Evolutionary conservation across 2,329 filamentous ascomycete species (phyloP).

Genomic region (Xylariaceae sp.): DNA sequence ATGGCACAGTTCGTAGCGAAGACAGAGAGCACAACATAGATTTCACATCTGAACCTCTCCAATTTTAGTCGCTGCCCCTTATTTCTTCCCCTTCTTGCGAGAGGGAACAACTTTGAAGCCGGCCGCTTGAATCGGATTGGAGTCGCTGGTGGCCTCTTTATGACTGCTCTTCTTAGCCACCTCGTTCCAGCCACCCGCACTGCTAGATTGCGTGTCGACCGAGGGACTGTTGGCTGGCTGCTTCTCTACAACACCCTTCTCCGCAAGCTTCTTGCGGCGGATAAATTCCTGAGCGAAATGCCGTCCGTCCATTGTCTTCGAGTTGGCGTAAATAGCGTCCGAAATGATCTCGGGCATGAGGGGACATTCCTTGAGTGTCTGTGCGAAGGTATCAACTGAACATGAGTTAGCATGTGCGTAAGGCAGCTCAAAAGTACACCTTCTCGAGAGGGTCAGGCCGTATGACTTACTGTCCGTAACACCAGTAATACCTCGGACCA

Average conservation of each 20-base stretch:
- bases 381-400: constrained; percentile 80
- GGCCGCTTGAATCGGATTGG: constrained; percentile 56
- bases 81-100: constrained; percentile 91
- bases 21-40: background rate
- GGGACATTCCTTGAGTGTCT: constrained; percentile 76
- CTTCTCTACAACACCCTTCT: constrained; percentile 87
- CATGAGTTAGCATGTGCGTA: constrained; percentile 1
- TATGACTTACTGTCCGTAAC: constrained; percentile 58
- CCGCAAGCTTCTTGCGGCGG: constrained; percentile 88
- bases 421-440: too few relatives aligned
- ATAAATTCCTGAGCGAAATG: constrained; percentile 96
- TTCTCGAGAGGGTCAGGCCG: too few relatives aligned
- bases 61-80: background rate
- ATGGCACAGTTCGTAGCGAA: too few relatives aligned
- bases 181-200: constrained; percentile 82
- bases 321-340: constrained; percentile 86
- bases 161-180: constrained; percentile 89
- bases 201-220: constrained; percentile 52
- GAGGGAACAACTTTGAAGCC: constrained; percentile 89
- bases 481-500: constrained; percentile 72
- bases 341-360: constrained; percentile 82
- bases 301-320: constrained; percentile 87
- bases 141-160: constrained; percentile 55
- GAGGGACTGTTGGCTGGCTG: constrained; percentile 61
- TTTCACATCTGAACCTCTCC: too few relatives aligned